Conservation (phyloP, 768 basidiomycete genomes). For the Leucocoprinus birnbaumii region DNA sequence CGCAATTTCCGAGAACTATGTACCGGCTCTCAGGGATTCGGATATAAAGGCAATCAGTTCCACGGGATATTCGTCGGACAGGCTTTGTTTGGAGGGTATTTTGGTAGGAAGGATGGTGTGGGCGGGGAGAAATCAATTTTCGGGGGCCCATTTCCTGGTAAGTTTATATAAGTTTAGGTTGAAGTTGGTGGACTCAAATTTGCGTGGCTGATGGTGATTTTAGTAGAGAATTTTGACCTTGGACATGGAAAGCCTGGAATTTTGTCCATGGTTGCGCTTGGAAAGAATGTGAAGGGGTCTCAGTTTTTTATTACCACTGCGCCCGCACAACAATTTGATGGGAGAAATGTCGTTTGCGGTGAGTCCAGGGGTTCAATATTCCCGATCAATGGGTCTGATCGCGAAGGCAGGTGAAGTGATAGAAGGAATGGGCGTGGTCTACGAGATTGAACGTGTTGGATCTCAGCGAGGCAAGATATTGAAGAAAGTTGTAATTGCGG, state of each 20-base stretch:
- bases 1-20: constrained; percentile 88
- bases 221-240: too few species aligned
- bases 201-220: too few species aligned
- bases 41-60: constrained; percentile 72
- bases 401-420: constrained; percentile 64
- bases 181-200: too few species aligned
- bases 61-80: constrained; percentile 20
- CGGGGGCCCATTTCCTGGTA: too few species aligned
- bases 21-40: constrained; percentile 69
- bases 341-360: constrained; percentile 87
- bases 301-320: constrained; percentile 91
- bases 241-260: too few species aligned
- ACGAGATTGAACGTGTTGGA: constrained; percentile 39
- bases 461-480: constrained; percentile 35
- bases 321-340: constrained; percentile 75
- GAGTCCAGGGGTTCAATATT: constrained; percentile 10
- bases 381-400: neutral
- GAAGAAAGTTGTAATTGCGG: constrained; percentile 47
- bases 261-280: constrained; percentile 17
- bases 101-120: too few species aligned
- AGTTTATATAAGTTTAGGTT: too few species aligned
- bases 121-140: too few species aligned
- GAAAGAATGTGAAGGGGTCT: constrained; percentile 80
- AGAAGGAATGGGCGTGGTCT: constrained; percentile 56
- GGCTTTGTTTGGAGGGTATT: too few species aligned